Evolutionary conservation across 306 rosid genomes (phyloP).

Genomic region (Psophocarpus tetragonolobus): DNA sequence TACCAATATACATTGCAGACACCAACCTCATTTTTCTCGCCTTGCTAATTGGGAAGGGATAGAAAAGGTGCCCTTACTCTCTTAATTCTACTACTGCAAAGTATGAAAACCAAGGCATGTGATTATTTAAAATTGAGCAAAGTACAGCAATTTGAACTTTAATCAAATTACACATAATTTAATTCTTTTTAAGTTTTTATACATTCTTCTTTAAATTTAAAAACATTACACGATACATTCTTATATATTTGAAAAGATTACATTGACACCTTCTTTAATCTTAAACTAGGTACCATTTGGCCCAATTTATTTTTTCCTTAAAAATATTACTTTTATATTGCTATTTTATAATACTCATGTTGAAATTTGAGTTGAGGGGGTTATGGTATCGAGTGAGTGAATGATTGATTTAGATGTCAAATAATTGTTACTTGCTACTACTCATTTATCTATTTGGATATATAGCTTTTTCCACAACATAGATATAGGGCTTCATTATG

Average conservation of each 20-base stretch:
- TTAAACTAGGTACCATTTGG: too few species aligned
- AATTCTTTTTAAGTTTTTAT: too few species aligned
- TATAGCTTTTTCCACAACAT: constrained; percentile 12
- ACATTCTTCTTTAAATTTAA: too few species aligned
- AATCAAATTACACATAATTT: too few species aligned
- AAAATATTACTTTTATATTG: too few species aligned
- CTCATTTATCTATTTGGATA: constrained; percentile 2
- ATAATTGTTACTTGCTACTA: background rate
- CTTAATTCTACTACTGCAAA: constrained; percentile 13
- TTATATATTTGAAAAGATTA: too few species aligned
- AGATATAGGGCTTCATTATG: background rate
- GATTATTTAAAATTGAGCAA: background rate
- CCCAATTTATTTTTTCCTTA: too few species aligned
- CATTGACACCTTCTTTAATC: too few species aligned
- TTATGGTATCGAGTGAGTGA: background rate
- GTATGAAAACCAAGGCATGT: background rate
- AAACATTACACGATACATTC: too few species aligned
- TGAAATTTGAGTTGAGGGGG: background rate
- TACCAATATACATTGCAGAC: constrained; percentile 60
- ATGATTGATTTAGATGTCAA: constrained; percentile 6
- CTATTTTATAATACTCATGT: background rate
- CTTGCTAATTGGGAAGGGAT: constrained; percentile 98
- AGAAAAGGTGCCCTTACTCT: constrained; percentile 53
- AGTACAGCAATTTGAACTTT: too few species aligned
- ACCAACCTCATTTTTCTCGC: constrained; percentile 77